Evolutionary conservation across 306 rosid species (phyloP).

Genomic region (Cajanus cajan): DNA sequence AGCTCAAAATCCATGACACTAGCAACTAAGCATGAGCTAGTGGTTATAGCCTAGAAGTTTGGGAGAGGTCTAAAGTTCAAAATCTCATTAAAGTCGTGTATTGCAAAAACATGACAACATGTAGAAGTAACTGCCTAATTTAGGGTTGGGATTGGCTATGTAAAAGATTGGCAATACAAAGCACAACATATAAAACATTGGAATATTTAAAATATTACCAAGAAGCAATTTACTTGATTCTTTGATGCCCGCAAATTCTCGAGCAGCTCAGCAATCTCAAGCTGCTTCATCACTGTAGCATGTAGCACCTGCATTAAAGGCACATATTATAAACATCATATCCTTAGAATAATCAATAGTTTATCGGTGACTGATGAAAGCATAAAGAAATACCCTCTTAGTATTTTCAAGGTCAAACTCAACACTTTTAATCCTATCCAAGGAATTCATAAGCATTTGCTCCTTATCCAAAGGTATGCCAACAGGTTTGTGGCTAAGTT

Average conservation of each 20-base stretch:
- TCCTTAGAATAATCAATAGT: neutral
- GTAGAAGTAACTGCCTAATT: neutral
- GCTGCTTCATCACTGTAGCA: conserved; percentile 60
- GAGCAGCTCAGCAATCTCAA: conserved; percentile 62
- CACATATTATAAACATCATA: neutral
- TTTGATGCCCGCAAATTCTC: conserved; percentile 54
- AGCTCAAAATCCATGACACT: no score
- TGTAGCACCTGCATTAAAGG: conserved; percentile 53
- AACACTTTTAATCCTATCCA: conserved; percentile 73
- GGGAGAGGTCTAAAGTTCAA: no score
- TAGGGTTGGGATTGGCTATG: neutral
- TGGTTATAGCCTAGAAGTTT: no score
- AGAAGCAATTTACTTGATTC: conserved; percentile 52
- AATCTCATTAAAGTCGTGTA: no score
- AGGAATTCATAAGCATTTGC: conserved; percentile 57
- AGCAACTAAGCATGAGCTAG: no score
- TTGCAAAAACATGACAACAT: no score
- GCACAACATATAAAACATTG: neutral
- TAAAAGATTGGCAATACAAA: neutral
- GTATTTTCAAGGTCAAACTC: conserved; percentile 82
- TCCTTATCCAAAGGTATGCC: conserved; percentile 74
- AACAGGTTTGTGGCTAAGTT: conserved; percentile 59
- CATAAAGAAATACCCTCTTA: conserved; percentile 55
- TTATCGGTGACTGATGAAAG: neutral
- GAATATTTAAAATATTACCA: neutral